Evolutionary conservation across 140 eudicot genomes (phyloP).

Genomic region (Erigeron philadelphicus): DNA sequence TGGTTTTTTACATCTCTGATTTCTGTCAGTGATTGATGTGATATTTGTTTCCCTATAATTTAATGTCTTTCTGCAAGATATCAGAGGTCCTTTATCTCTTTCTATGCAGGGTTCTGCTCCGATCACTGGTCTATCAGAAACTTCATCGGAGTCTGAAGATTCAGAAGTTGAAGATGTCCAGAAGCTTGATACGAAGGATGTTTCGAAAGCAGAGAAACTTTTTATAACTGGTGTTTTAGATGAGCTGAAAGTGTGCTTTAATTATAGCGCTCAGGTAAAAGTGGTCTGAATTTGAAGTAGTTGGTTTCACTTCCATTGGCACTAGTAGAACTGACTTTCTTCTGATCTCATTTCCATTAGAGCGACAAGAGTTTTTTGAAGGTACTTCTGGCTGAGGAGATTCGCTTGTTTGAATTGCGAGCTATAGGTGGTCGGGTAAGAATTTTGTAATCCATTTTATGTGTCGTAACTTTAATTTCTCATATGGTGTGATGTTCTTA

Average conservation of each 20-base stretch:
- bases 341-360: slow-evolving; percentile 25
- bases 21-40: background rate
- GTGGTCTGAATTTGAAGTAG: slow-evolving; percentile 15
- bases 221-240: slow-evolving; percentile 83
- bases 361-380: slow-evolving; percentile 46
- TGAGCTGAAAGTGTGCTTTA: slow-evolving; percentile 72
- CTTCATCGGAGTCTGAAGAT: slow-evolving; percentile 74
- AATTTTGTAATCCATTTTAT: slow-evolving; percentile 1
- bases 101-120: slow-evolving; percentile 75
- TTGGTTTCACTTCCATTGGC: slow-evolving; percentile 17
- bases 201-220: slow-evolving; percentile 54
- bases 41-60: background rate
- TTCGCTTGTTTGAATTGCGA: slow-evolving; percentile 79
- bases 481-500: slow-evolving; percentile 16
- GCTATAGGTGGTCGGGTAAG: slow-evolving; percentile 96
- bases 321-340: slow-evolving; percentile 4
- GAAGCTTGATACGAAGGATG: slow-evolving; percentile 40
- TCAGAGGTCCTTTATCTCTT: slow-evolving; percentile 19
- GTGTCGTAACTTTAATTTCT: background rate
- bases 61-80: slow-evolving; percentile 22
- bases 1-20: background rate
- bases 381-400: slow-evolving; percentile 87
- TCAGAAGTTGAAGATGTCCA: slow-evolving; percentile 44
- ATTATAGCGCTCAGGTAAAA: slow-evolving; percentile 57
- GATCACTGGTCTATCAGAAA: slow-evolving; percentile 60